Evolutionary conservation across 495 filamentous ascomycete species (phyloP).

Genomic region (Hypoxylon trugodes): DNA sequence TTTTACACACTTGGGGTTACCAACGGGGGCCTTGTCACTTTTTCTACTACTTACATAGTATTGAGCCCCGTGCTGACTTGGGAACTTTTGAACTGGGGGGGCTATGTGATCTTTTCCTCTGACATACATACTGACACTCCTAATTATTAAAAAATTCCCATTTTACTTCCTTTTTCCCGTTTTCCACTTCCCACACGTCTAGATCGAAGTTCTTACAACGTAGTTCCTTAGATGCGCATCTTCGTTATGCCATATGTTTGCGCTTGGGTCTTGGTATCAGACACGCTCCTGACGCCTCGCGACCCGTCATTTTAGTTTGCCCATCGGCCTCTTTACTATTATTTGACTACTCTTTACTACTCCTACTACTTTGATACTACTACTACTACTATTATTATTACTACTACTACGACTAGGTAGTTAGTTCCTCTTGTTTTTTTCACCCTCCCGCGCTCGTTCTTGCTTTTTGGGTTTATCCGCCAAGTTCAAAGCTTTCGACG

Average conservation of each 20-base stretch:
- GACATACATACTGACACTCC: conserved; percentile 5
- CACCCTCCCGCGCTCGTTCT: not conserved
- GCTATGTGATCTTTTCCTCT: conserved; percentile 20
- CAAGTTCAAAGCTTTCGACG: conserved; percentile 22
- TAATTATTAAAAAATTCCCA: conserved; percentile 21
- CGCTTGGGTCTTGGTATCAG: conserved; percentile 25
- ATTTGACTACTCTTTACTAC: not conserved
- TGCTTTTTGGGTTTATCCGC: not conserved
- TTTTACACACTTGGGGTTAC: conserved; percentile 7
- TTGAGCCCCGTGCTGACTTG: conserved; percentile 21
- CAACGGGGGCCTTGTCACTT: not conserved
- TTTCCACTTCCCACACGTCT: conserved; percentile 4
- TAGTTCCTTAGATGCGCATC: conserved; percentile 11
- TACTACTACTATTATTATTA: conserved; percentile 9
- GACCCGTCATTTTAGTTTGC: conserved; percentile 24
- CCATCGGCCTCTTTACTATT: conserved; percentile 5
- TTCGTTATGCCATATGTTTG: conserved; percentile 30
- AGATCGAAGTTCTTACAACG: not conserved
- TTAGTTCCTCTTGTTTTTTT: not conserved
- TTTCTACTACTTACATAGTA: no score
- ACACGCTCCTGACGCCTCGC: conserved; percentile 25
- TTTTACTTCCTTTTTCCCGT: conserved; percentile 14
- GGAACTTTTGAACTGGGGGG: conserved; percentile 32
- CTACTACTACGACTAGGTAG: conserved; percentile 15
- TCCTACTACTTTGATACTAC: not conserved